Conservation (phyloP, 495 filamentous ascomycete species). For the Glarea lozoyensis region DNA sequence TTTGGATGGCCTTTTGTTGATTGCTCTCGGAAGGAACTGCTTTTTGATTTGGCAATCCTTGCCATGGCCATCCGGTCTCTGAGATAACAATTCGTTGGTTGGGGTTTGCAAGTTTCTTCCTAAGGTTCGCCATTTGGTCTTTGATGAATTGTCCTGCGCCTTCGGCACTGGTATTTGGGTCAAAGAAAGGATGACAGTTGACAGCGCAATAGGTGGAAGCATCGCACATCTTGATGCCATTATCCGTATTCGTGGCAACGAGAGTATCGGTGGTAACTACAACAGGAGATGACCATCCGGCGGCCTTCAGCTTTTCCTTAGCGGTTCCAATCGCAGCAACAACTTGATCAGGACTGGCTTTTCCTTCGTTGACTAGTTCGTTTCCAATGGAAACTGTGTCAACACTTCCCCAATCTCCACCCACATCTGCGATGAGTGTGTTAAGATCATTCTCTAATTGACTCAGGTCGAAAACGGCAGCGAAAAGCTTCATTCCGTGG, state of each 20-base stretch:
- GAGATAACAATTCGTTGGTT: constrained; percentile 39
- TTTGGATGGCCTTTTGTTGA: constrained; percentile 53
- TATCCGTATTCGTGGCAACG: constrained; percentile 53
- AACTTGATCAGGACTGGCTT: constrained; percentile 41
- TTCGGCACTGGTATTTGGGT: constrained; percentile 43
- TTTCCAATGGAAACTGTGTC: constrained; percentile 73
- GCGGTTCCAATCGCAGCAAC: constrained; percentile 45
- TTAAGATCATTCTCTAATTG: constrained; percentile 47
- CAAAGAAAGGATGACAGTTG: constrained; percentile 83
- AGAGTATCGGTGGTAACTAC: constrained; percentile 78
- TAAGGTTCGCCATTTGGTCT: constrained; percentile 38
- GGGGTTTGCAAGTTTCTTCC: constrained; percentile 23
- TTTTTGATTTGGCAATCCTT: constrained; percentile 50
- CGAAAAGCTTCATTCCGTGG: constrained; percentile 57
- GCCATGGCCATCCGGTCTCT: constrained; percentile 78
- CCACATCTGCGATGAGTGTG: constrained; percentile 32
- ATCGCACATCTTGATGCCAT: constrained; percentile 61
- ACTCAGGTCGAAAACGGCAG: constrained; percentile 60
- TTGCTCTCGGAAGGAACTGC: constrained; percentile 56
- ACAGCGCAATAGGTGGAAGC: constrained; percentile 69
- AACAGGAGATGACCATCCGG: constrained; percentile 64
- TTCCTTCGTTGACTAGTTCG: constrained; percentile 62
- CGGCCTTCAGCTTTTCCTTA: constrained; percentile 42
- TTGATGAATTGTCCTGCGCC: constrained; percentile 58
- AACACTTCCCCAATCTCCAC: constrained; percentile 52